phyloP scores from a whole-genome alignment of 805 yeast genomes.

The Metschnikowia lachancei region DNA sequence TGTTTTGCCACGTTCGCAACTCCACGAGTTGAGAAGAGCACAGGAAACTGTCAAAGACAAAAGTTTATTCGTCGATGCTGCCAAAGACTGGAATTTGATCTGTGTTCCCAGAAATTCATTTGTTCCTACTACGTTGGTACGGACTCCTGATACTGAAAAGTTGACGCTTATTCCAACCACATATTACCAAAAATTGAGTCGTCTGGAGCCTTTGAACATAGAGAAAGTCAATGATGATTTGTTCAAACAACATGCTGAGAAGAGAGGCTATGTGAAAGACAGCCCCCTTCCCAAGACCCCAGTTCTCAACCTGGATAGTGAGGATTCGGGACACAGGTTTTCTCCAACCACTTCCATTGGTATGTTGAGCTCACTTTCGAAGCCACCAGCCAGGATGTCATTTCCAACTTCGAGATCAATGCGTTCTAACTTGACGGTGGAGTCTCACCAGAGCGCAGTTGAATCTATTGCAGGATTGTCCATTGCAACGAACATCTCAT shows the following conservation, averaged over 20 bases:
- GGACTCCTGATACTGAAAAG: slow-evolving; percentile 51
- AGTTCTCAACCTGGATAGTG: slow-evolving; percentile 21
- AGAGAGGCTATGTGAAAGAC: slow-evolving; percentile 45
- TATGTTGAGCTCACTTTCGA: slow-evolving; percentile 6
- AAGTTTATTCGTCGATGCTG: slow-evolving; percentile 34
- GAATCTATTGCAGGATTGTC: slow-evolving; percentile 41
- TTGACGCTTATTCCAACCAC: slow-evolving; percentile 64
- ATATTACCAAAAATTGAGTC: slow-evolving; percentile 57
- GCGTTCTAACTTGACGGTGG: slow-evolving; percentile 31
- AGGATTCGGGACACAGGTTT: slow-evolving; percentile 24
- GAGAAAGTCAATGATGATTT: slow-evolving; percentile 47
- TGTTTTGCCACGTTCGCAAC: slow-evolving; percentile 34
- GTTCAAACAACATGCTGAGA: slow-evolving; percentile 44
- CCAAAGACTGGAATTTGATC: slow-evolving; percentile 47
- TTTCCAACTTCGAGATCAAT: slow-evolving; percentile 21
- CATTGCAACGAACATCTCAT: slow-evolving; percentile 60
- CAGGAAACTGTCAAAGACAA: slow-evolving; percentile 18
- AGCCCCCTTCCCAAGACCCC: slow-evolving; percentile 24
- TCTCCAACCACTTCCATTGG: slow-evolving; percentile 22
- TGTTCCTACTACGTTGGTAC: slow-evolving; percentile 59
- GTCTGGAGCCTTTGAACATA: slow-evolving; percentile 42
- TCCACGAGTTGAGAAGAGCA: slow-evolving; percentile 21
- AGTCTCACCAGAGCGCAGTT: slow-evolving; percentile 24
- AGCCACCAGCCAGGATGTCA: slow-evolving; percentile 1
- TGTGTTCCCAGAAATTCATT: slow-evolving; percentile 59